Evolutionary conservation across 2,329 filamentous ascomycete species (phyloP), one percentile per base, ranked within the genome.

Genomic region (Ceratocystis alfenasii): DNA sequence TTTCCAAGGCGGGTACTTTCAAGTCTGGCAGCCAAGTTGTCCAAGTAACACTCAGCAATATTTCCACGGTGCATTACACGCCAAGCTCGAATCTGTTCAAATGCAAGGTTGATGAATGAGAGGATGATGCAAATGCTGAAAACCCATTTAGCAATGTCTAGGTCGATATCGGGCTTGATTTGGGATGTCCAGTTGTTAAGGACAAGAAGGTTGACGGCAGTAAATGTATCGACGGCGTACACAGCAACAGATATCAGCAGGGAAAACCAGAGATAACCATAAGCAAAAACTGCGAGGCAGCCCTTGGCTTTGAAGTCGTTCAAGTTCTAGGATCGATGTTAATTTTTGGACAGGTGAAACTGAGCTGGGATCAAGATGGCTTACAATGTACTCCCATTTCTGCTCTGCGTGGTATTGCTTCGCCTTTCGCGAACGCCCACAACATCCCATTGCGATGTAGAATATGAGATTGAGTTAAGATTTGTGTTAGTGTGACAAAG

Each of bases 371-470:
- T 67, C 46, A 12, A 50, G 48, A 8, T 17, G 8, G 20, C 87
- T 73, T 78, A 90, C 88, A 74, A 97, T 92, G 74, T 92, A 95
- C 72, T 92, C 89, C 93, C 93, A 97, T 80, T 91, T 88, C 78
- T 94, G 90, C 76, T 96, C 93, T 68, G 89, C 86, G 69, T 83
- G 81, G 69, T 93, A 82, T 69, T 87, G 81, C 70, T 80, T 81
- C 73, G 79, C 74, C 73, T 88, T 87, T 66, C 79, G 79, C 63
- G 81, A 77, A 70, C 85, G 82, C 69, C 83, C 82, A 70, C 83
- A 79, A 73, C 86, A 88, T 70, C 82, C 80, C 88, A 91, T 90
- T 17, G 6, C 6, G 28, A 28, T 33, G 28, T 30, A 22, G 8
- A 17, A 57, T 57, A n/a, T 7, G 53, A 57, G 10, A 57, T 33